A percentile compares a stretch with the other conserved stretches of the same genome.
Conservation (phyloP, 129 eudicot genomes). For the Pittosporum tobira region DNA sequence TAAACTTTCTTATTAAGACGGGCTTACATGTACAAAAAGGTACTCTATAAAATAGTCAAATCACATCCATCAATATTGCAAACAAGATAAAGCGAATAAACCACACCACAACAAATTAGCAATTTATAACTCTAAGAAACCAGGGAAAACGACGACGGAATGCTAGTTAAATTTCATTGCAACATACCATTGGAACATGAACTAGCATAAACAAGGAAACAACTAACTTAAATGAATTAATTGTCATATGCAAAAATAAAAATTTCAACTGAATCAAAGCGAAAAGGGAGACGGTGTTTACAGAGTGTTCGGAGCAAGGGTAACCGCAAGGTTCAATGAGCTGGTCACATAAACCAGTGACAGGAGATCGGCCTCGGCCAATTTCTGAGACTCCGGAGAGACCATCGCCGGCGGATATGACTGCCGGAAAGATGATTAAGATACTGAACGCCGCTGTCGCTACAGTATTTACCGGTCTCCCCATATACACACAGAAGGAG, state of each 20-base stretch:
- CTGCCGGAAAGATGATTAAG: constrained; percentile 10
- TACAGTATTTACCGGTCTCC: constrained; percentile 4
- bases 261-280: background rate
- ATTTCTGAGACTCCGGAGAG: constrained; percentile 19
- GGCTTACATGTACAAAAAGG: no score
- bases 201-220: background rate
- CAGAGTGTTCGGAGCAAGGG: constrained; percentile 80
- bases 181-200: background rate
- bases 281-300: constrained; percentile 20
- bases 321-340: constrained; percentile 67
- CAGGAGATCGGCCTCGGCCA: constrained; percentile 29
- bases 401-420: constrained; percentile 14
- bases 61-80: no score
- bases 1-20: no score
- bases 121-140: no score
- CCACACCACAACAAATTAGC: no score
- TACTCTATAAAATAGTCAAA: no score
- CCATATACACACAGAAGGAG: constrained; percentile 11
- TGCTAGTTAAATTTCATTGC: background rate
- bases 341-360: constrained; percentile 52
- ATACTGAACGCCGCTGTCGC: constrained; percentile 15
- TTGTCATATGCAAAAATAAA: background rate
- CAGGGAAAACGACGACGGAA: no score
- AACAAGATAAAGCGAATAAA: no score
- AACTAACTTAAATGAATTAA: no score